These are phyloP conservation scores for Fusarium dimerum DNA, from an alignment of 2,329 filamentous ascomycete genomes.

Conservation along the genomic window DNA sequence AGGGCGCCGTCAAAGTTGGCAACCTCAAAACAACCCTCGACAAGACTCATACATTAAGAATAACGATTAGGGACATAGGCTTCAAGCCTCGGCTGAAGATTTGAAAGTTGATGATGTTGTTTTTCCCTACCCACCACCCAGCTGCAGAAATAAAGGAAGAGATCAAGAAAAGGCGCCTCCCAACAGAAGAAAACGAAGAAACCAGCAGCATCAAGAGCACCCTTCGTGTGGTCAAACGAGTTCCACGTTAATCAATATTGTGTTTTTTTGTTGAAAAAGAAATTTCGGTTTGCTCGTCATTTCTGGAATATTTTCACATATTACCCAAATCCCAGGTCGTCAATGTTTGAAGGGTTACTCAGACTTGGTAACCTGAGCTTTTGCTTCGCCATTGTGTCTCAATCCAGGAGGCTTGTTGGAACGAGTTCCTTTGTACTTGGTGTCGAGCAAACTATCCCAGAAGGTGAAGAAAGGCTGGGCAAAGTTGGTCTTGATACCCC, in stretches of 20 bases:
- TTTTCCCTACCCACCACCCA: background rate
- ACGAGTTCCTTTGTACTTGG: constrained; percentile 74
- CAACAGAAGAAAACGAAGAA: background rate
- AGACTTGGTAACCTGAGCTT: constrained; percentile 11
- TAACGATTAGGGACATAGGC: background rate
- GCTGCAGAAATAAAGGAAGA: background rate
- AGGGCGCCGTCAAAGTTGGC: background rate
- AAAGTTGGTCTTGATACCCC: constrained; percentile 97
- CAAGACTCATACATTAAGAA: background rate
- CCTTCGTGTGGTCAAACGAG: background rate
- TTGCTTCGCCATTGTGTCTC: constrained; percentile 22
- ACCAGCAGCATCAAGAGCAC: background rate
- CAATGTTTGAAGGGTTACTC: constrained; percentile 22
- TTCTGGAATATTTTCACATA: constrained; percentile 21
- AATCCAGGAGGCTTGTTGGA: constrained; percentile 41
- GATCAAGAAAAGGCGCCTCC: background rate
- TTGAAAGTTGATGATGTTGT: background rate
- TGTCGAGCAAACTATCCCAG: constrained; percentile 83
- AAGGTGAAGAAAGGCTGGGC: constrained; percentile 93
- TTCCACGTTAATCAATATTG: background rate
- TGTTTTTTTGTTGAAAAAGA: background rate
- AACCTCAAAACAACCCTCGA: background rate
- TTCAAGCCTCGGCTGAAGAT: background rate
- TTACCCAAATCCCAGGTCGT: constrained; percentile 22
- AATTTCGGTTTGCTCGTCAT: constrained; percentile 1